Evolutionary conservation across 2,329 filamentous ascomycete species (phyloP), one percentile per base, ranked within the genome.

Genomic region (Ceratocystis ficicola): DNA sequence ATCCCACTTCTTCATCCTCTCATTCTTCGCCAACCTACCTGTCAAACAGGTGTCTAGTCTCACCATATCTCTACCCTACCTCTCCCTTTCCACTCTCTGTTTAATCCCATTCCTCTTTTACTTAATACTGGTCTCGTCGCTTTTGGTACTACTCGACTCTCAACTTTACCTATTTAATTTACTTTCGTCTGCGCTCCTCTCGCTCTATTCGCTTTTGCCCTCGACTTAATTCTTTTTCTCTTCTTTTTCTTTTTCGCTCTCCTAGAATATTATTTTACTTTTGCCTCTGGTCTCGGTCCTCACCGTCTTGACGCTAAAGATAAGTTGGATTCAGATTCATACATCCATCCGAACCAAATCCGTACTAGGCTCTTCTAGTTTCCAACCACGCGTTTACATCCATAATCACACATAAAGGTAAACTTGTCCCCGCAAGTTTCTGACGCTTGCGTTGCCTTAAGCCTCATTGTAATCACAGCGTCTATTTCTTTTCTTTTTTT

Each of bases 311-410:
- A 62, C 60, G 60, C 32, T 62, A 62, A 44, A 62, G 20, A 28
- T 62, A 32, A 36, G n/a, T 62, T 62, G 60, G 36, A 62, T 62
- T 20, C 60, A 62, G 60, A 62, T 46, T 44, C 36, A 22, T 32
- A 41, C 60, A 44, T 32, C 32, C 36, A 44, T 32, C n/a, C 32
- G 20, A 62, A 25, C 60, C 32, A 28, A 44, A 62, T 44, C 20
- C 32, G 36, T 22, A 30, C 60, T 44, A 62, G 20, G n/a, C 36
- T 41, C 60, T 32, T n/a, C 20, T 44, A 17, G 60, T 46, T 44
- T 28, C 41, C 60, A 60, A 8, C 7, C 55, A 62, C 60, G 41
- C 60, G 30, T 46, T n/a, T 46, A 62, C 36, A 62, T 46, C 41
- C 22, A 63, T 28, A 63, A 25, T 48, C 28, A 63, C 41, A 15